A percentile compares a stretch with the other conserved stretches of the same genome.
Conservation (phyloP, 2,329 filamentous ascomycete genomes). For the Knoxdaviesia capensis region DNA sequence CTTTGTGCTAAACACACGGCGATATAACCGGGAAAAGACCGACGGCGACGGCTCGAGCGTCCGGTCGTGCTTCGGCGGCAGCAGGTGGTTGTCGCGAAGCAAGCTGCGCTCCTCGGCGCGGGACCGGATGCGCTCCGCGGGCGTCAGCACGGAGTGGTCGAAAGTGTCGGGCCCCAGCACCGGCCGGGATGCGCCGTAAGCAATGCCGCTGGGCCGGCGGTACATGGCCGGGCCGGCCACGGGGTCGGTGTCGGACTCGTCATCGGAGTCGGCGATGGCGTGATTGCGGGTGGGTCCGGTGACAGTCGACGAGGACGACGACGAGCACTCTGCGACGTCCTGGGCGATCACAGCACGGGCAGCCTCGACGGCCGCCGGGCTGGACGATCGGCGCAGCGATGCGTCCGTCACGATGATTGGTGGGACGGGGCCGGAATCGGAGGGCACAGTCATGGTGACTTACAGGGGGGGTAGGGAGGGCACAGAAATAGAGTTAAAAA, state of each 20-base stretch:
- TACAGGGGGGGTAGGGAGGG: too few relatives aligned
- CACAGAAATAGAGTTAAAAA: background rate
- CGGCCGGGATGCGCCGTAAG: conserved; percentile 49
- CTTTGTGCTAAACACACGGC: conserved; percentile 34
- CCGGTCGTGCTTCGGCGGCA: conserved; percentile 32
- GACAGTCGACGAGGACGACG: too few relatives aligned
- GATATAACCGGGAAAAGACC: conserved; percentile 21
- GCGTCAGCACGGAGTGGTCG: conserved; percentile 28
- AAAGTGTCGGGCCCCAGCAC: conserved; percentile 38
- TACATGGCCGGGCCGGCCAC: conserved; percentile 35
- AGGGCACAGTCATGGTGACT: too few relatives aligned
- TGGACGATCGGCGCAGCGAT: too few relatives aligned
- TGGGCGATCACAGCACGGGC: too few relatives aligned
- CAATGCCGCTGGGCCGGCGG: conserved; percentile 57
- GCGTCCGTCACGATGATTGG: too few relatives aligned
- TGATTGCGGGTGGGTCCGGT: too few relatives aligned
- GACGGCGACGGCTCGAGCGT: conserved; percentile 10
- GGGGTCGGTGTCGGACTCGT: conserved; percentile 12
- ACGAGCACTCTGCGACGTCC: too few relatives aligned
- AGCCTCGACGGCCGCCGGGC: too few relatives aligned
- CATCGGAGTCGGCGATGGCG: conserved; percentile 2
- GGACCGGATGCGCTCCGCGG: conserved; percentile 33
- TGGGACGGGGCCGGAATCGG: too few relatives aligned
- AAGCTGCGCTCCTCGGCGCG: conserved; percentile 37
- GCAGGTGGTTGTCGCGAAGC: conserved; percentile 43